Base-by-base conservation (phyloP, 495 filamentous ascomycete genomes). In the Apodospora peruviana region DNA sequence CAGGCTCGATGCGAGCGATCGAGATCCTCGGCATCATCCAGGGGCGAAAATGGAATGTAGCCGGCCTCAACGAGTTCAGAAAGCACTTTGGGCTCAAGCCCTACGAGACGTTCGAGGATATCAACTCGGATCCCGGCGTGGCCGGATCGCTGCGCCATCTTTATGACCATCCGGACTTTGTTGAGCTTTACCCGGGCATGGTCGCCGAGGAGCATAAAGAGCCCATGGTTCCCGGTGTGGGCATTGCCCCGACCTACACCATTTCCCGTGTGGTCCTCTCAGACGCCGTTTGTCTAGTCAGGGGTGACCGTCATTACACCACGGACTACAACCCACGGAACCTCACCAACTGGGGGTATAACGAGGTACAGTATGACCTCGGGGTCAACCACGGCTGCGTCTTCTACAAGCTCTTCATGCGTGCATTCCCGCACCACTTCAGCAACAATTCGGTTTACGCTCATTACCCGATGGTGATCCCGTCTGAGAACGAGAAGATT, bases 11-110 rank as follows among this genome's bases (percentile, higher is more conserved):
- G 72, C 79, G 79, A 41, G 77, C 80, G 11, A 75, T 95, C 14
- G 90, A 96, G 60, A 85, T 91, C 37, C 75, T 96, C 0, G 89
- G 90, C 29, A 95, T 96, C 47, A 77, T 88, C 53, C 88, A 94
- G 54, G 84, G 85, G 2, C 82, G 90, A 9, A 75, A 79, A 17
- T 95, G 90, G 90, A 88, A 89, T 52, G 58, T 90, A 19, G 85
- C 85, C 1, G 84, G 86, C 2, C 69, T 96, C 44, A 96, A 96
- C 62, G 90, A 96, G 64, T 91, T 96, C 70, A 75, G 90, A 29
- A 74, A 81, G 53, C 88, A 87, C 70, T 91, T 94, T 56, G 82
- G 80, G 9, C 69, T 96, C 16, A 77, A 82, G 50, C 80, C 81
- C 0, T 80, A 95, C 59, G 74, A 83, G 55, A 85, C 77, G 0